Evolutionary conservation across 1,284 basidiomycete species (phyloP), one percentile per base, ranked within the genome.

Genomic region (Veloboletus limbatus): DNA sequence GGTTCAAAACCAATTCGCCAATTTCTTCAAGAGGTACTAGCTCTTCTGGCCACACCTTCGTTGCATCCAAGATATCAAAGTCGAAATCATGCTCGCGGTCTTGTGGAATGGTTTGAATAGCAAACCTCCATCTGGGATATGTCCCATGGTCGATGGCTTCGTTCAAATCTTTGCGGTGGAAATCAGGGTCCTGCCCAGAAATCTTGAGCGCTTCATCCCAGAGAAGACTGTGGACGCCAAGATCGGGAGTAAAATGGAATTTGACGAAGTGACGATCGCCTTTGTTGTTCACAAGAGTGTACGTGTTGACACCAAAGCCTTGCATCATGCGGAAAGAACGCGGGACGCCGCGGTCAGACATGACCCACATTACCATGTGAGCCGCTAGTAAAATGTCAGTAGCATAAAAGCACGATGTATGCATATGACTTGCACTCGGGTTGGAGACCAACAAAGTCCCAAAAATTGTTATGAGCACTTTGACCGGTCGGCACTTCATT

Each of bases 181-280:
- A 91, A 62, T 92, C 82, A 43, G 85, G 85, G 63, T 89, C 85
- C 59, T 88, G 88, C 2, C 90, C 89, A n/a, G 63, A 62, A 37
- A 93, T 77, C 63, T 92, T 92, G 48, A 92, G 70, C 0, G 87
- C 87, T 58, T 93, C 91, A 51, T 93, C 90, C 89, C 91, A 93
- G 10, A 84, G 70, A n/a, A 92, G 68, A 48, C 81, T 86, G 60
- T 92, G 87, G 5, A 86, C 83, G 17, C 91, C 90, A 16, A 91
- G 77, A 62, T 89, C 82, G 0, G 88, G 88, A 30, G 79, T 78
- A 73, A 81, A 88, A 65, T 92, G 88, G 67, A 91, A 93, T 66
- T 93, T 93, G 66, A 92, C 90, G 56, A 92, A 92, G 49, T 77
- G 75, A 1, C 81, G 76, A 57, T 89, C 76, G 41, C 82, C 81